Percentiles rank a stretch among this genome's conserved stretches.
These are phyloP conservation scores for Trichoderma oligosporum DNA, from an alignment of 2,329 filamentous ascomycete species.

Conservation along the genomic window DNA sequence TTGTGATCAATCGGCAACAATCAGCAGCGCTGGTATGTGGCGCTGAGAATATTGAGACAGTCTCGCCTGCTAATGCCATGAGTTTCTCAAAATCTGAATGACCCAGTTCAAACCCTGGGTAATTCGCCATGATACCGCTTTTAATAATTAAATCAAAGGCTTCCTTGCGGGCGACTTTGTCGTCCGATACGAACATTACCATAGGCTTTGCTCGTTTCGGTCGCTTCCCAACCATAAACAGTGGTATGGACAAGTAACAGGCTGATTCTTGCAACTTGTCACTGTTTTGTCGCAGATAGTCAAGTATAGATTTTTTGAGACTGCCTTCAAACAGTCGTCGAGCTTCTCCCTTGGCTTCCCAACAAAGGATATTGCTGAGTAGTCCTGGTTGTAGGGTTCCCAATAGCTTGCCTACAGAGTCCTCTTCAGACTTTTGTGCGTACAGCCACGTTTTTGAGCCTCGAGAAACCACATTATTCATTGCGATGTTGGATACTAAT, in stretches of 20 bases:
- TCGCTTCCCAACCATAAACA: constrained; percentile 2
- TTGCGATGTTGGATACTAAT: no score
- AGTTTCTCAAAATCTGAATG: neutral
- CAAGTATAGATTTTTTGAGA: neutral
- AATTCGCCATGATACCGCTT: neutral
- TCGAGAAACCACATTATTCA: neutral
- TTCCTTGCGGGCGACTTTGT: neutral
- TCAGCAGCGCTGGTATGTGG: neutral
- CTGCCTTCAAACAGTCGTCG: neutral
- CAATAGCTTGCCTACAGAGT: neutral
- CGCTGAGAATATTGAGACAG: neutral
- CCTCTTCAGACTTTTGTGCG: neutral
- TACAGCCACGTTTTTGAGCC: neutral
- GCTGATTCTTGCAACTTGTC: neutral
- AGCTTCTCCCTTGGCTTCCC: neutral
- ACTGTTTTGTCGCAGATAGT: neutral
- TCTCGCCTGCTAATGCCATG: neutral
- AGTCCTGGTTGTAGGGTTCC: neutral
- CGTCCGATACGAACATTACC: neutral
- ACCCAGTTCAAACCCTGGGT: neutral
- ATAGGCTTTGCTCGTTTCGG: neutral
- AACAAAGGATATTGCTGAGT: neutral
- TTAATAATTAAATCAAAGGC: neutral
- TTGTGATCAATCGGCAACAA: neutral
- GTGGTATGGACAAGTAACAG: neutral